Base-by-base conservation (phyloP, 2,329 filamentous ascomycete species). In the Rhynchosporium graminicola region DNA sequence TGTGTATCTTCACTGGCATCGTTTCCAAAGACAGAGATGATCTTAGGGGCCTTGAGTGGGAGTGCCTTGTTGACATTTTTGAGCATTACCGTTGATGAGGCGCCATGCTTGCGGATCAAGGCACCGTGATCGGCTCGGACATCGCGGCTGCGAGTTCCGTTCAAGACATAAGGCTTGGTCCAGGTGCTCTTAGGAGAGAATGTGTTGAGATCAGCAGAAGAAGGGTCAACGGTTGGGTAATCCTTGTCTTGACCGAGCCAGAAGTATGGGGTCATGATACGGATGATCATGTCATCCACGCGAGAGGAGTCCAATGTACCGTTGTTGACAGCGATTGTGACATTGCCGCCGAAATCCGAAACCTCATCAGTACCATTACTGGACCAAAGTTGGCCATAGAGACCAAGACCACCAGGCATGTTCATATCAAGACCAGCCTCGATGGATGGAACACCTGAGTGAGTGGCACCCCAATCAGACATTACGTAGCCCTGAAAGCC, bases 401-500 rank as follows among this genome's bases (percentile, higher is more conserved):
- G 80, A 80, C 75, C 86, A 88, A 50, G 85, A 66, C 86, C 85
- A 75, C 68, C 67, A 2, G 68, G 69, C 68, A 70, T 70, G 13
- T 60, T 59, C 60, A 89, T 86, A 71, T 97, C 93, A 3, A 97
- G 80, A 0, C 93, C 93, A 3, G 91, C 89, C 4, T 96, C 78
- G 3, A 91, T 89, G 57, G 86, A 89, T 10, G 84, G 85, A 0
- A 96, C 89, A 13, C 92, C 92, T 4, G 88, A 87, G 64, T 90
- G 85, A 72, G 96, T 91, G 0, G 89, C 90, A 2, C 92, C 80
- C 91, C 91, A 96, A 73, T 96, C 92, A 0, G 86, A 88, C 80
- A 94, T 89, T 8, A 94, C 84, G 59, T 91, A 93, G 0, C 91
- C 91, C 72, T 95, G 89, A 72, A 96, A 95, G 4, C 90, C 91